These are phyloP conservation scores for Lipomyces oligophaga DNA, from an alignment of 805 yeast genomes.

Conservation along the genomic window DNA sequence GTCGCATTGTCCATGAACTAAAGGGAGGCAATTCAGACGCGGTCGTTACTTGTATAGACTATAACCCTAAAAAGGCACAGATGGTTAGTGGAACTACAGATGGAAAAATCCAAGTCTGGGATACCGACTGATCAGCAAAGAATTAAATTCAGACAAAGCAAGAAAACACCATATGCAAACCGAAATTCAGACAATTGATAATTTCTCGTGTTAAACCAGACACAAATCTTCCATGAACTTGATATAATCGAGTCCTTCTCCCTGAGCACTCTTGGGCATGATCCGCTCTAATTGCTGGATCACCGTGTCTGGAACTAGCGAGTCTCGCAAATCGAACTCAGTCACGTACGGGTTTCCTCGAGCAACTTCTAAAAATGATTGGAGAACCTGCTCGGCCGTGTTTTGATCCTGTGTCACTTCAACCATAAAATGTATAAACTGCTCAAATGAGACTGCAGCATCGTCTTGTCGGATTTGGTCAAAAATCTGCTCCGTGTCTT, in stretches of 20 bases:
- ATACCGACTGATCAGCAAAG: not conserved
- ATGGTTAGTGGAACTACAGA: slow-evolving; percentile 25
- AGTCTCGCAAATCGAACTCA: slow-evolving; percentile 40
- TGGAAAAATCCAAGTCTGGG: slow-evolving; percentile 26
- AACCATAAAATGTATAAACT: slow-evolving; percentile 39
- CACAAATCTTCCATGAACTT: slow-evolving; percentile 32
- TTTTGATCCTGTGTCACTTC: slow-evolving; percentile 42
- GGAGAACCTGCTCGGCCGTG: slow-evolving; percentile 39
- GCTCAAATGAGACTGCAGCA: slow-evolving; percentile 35
- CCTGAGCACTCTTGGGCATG: slow-evolving; percentile 34
- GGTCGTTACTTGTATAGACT: slow-evolving; percentile 23
- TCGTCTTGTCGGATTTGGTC: slow-evolving; percentile 32
- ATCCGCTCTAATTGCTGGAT: slow-evolving; percentile 34
- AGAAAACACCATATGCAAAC: slow-evolving; percentile 1
- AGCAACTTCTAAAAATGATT: slow-evolving; percentile 43
- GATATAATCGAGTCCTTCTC: slow-evolving; percentile 36
- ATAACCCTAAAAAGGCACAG: slow-evolving; percentile 19
- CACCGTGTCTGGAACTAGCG: slow-evolving; percentile 37
- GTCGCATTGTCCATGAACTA: slow-evolving; percentile 23
- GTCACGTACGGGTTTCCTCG: slow-evolving; percentile 42
- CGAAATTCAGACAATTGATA: no score
- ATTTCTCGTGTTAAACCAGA: not conserved
- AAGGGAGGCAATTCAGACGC: slow-evolving; percentile 2
- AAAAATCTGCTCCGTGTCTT: slow-evolving; percentile 42
- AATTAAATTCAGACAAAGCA: not conserved